A percentile compares a stretch with the other conserved stretches of the same genome.
These are phyloP conservation scores for Candida caryicola DNA, from an alignment of 805 yeast species.

Conservation along the genomic window DNA sequence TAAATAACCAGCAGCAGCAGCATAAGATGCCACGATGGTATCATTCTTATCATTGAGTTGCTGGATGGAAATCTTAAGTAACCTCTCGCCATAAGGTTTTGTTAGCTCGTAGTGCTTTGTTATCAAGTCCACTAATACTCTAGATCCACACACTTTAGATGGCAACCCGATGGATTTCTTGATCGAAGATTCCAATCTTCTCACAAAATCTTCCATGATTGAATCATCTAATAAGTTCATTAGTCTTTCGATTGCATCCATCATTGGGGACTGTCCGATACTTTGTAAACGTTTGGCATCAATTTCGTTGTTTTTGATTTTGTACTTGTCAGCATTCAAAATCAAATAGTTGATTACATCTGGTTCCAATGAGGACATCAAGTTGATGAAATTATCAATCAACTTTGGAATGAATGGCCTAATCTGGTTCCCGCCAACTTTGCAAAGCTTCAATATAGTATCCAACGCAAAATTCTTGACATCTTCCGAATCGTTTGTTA, in stretches of 20 bases:
- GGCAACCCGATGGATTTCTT: conserved; percentile 83
- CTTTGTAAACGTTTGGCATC: conserved; percentile 75
- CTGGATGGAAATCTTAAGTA: conserved; percentile 54
- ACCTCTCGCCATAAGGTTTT: conserved; percentile 55
- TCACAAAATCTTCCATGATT: conserved; percentile 47
- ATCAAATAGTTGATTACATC: conserved; percentile 83
- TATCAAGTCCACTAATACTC: conserved; percentile 63
- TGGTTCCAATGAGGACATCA: conserved; percentile 89
- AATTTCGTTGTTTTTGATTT: conserved; percentile 64
- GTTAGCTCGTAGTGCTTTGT: conserved; percentile 48
- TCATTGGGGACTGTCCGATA: conserved; percentile 79
- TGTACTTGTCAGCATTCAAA: conserved; percentile 85
- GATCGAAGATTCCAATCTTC: conserved; percentile 51
- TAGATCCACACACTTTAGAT: conserved; percentile 81
- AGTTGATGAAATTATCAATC: conserved; percentile 61
- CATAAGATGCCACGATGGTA: conserved; percentile 71
- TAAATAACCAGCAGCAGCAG: conserved; percentile 76
- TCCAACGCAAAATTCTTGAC: conserved; percentile 71
- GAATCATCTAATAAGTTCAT: conserved; percentile 54
- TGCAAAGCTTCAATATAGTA: conserved; percentile 68
- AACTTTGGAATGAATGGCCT: conserved; percentile 68
- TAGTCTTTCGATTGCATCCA: conserved; percentile 78
- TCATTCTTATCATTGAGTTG: conserved; percentile 71
- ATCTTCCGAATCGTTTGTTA: conserved; percentile 83
- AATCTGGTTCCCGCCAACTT: conserved; percentile 57